Conservation (phyloP, 129 eudicot species). For the Chrysanthemum makinoi region DNA sequence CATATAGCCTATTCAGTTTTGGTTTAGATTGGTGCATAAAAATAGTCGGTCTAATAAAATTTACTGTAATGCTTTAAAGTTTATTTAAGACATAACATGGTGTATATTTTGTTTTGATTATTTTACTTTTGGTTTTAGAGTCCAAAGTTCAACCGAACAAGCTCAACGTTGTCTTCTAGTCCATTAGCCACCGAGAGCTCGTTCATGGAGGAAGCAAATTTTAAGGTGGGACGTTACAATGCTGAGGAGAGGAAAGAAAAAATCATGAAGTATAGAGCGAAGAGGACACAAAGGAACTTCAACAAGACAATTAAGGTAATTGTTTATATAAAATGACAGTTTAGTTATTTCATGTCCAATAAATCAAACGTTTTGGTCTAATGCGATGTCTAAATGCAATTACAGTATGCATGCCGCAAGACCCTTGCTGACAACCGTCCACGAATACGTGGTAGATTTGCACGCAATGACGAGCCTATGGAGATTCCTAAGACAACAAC, state of each 20-base stretch:
- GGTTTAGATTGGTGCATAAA: background rate
- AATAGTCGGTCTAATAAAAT: background rate
- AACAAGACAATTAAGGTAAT: constrained; percentile 88
- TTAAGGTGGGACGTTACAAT: constrained; percentile 77
- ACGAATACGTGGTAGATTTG: constrained; percentile 96
- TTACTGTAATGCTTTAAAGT: background rate
- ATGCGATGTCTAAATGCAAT: background rate
- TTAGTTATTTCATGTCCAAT: constrained; percentile 5
- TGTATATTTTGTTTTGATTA: constrained; percentile 6
- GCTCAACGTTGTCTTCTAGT: constrained; percentile 55
- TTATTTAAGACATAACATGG: constrained; percentile 1
- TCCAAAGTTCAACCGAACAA: constrained; percentile 43
- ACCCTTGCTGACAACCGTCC: constrained; percentile 92
- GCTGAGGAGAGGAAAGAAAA: constrained; percentile 88
- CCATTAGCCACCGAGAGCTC: constrained; percentile 61
- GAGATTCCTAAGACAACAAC: constrained; percentile 58
- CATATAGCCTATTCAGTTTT: background rate
- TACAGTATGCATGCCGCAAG: constrained; percentile 93
- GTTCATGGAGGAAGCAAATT: constrained; percentile 71
- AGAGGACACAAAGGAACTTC: constrained; percentile 85
- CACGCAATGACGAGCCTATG: constrained; percentile 77
- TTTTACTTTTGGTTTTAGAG: constrained; percentile 36
- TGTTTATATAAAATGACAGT: background rate
- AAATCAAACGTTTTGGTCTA: background rate
- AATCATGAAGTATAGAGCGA: constrained; percentile 82